Evolutionary conservation across 129 eudicot species (phyloP).

Genomic region (Saposhnikovia divaricata): DNA sequence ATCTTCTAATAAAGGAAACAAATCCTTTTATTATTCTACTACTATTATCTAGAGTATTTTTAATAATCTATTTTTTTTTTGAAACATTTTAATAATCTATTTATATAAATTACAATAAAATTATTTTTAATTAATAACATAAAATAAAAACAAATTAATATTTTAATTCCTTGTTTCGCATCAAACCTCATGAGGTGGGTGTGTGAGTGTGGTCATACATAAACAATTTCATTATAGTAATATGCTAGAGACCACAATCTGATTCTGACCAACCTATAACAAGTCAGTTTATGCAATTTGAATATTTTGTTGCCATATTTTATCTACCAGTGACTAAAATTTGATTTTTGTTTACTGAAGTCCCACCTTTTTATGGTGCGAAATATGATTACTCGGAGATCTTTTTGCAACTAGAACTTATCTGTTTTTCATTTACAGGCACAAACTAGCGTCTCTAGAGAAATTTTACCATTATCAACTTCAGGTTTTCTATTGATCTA

Average conservation of each 20-base stretch:
- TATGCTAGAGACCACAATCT: not conserved
- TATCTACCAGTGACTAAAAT: not conserved
- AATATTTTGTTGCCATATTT: conserved; percentile 1
- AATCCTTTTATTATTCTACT: too few relatives aligned
- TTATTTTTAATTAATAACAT: too few relatives aligned
- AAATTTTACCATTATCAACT: conserved; percentile 16
- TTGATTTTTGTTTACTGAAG: not conserved
- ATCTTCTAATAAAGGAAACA: too few relatives aligned
- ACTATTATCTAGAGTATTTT: too few relatives aligned
- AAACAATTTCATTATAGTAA: not conserved
- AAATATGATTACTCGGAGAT: not conserved
- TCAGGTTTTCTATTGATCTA: conserved; percentile 26
- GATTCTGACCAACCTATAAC: not conserved
- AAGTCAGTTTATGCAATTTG: not conserved
- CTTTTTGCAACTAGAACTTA: conserved; percentile 14
- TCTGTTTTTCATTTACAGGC: conserved; percentile 19
- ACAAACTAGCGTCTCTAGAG: conserved; percentile 19
- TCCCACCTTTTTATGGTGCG: conserved; percentile 5
- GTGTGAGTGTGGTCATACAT: not conserved
- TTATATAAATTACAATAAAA: too few relatives aligned
- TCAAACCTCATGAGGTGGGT: not conserved
- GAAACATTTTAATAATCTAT: too few relatives aligned
- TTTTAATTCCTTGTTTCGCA: too few relatives aligned
- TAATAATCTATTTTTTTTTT: too few relatives aligned
- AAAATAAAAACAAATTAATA: too few relatives aligned